Conservation (phyloP, 177 flowering plant species). For the Telopea speciosissima region DNA sequence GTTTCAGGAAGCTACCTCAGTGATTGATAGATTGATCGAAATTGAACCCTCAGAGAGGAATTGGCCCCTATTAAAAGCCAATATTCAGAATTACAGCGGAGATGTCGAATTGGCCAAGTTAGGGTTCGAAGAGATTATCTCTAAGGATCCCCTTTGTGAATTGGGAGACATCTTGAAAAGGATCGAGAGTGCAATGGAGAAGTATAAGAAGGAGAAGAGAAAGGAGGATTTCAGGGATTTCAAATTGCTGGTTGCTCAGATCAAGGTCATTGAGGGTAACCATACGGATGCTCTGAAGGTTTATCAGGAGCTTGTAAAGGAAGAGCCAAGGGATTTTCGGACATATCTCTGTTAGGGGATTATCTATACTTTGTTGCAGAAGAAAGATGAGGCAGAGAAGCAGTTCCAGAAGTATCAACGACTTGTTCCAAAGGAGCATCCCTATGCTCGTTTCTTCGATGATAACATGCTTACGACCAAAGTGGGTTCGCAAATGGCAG, state of each 20-base stretch:
- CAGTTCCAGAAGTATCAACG: conserved; percentile 64
- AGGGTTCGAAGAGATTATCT: conserved; percentile 54
- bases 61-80: conserved; percentile 65
- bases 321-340: conserved; percentile 87
- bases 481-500: conserved; percentile 50
- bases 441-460: conserved; percentile 61
- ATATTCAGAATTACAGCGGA: conserved; percentile 42
- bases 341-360: conserved; percentile 91
- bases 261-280: conserved; percentile 56
- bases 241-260: conserved; percentile 69
- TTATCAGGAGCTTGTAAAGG: conserved; percentile 72
- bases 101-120: conserved; percentile 49
- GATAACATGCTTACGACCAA: conserved; percentile 66
- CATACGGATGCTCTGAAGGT: conserved; percentile 68
- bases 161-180: conserved; percentile 44
- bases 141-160: conserved; percentile 49
- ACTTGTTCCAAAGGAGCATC: conserved; percentile 80
- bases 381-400: conserved; percentile 71
- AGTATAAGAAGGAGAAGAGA: conserved; percentile 58
- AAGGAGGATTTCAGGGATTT: conserved; percentile 60
- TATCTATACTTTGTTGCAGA: conserved; percentile 67
- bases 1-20: conserved; percentile 47
- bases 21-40: conserved; percentile 48
- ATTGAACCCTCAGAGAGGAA: conserved; percentile 61
- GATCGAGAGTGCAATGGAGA: conserved; percentile 48